Conservation (phyloP, 306 rosid species). For the Trifolium fragiferum region DNA sequence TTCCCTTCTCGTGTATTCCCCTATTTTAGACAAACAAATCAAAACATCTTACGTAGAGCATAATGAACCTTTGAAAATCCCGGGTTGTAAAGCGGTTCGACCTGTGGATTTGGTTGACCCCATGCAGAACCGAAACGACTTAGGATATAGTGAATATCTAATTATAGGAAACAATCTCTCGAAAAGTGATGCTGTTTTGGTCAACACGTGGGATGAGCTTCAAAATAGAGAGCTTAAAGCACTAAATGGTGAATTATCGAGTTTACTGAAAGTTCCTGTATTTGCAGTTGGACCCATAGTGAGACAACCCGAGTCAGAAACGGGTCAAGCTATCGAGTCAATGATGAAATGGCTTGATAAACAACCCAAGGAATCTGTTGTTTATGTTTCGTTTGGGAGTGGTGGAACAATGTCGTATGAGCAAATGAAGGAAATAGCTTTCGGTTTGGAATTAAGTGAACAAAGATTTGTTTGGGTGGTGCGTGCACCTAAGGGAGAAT, state of each 20-base stretch:
- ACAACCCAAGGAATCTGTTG: conserved; percentile 56
- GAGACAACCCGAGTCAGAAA: conserved; percentile 6
- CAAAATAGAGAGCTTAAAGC: conserved; percentile 2
- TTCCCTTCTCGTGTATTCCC: conserved; percentile 29
- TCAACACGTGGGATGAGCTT: conserved; percentile 45
- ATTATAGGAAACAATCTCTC: fast-evolving
- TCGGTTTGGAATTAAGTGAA: conserved; percentile 66
- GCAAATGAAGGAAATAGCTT: conserved; percentile 63
- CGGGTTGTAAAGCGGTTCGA: conserved; percentile 45
- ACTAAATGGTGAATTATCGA: conserved; percentile 7
- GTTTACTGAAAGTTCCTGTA: conserved; percentile 41
- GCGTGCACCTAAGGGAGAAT: conserved; percentile 45
- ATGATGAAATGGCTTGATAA: conserved; percentile 54
- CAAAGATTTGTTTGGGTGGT: conserved; percentile 74
- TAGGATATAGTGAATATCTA: conserved; percentile 39
- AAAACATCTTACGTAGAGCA: conserved; percentile 50
- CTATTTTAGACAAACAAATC: conserved; percentile 29
- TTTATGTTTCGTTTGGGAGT: conserved; percentile 70
- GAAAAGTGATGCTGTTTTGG: conserved; percentile 27
- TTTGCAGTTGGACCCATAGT: conserved; percentile 63
- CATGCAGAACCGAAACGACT: conserved; percentile 45
- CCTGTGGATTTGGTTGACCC: conserved; percentile 47
- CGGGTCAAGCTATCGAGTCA: background rate
- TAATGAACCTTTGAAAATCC: conserved; percentile 43
- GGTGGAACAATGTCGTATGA: conserved; percentile 62